Evolutionary conservation across 257 asterid genomes (phyloP).

Genomic region (Rehmannia glutinosa): DNA sequence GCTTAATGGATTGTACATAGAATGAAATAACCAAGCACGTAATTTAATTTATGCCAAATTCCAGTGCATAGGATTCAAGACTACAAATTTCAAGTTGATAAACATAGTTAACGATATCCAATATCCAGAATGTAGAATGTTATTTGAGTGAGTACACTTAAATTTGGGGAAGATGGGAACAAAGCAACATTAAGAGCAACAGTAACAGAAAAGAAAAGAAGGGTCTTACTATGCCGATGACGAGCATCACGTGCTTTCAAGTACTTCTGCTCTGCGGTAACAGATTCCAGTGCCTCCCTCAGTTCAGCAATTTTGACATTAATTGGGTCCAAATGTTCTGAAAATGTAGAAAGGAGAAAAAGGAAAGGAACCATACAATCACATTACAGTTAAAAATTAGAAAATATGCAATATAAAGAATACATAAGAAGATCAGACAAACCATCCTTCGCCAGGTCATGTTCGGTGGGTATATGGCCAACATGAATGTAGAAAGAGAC

Average conservation of each 20-base stretch:
- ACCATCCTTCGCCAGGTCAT: constrained; percentile 98
- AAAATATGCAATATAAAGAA: neutral
- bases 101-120: neutral
- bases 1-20: neutral
- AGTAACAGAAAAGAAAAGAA: neutral
- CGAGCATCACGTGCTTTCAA: constrained; percentile 93
- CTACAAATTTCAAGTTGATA: neutral
- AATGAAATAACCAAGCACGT: neutral
- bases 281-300: constrained; percentile 94
- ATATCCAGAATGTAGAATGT: neutral
- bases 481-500: constrained; percentile 93
- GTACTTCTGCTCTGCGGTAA: constrained; percentile 88
- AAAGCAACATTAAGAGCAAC: no score
- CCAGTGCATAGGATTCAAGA: neutral
- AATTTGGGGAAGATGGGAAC: neutral
- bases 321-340: constrained; percentile 90
- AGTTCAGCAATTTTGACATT: constrained; percentile 96
- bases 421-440: constrained; percentile 23
- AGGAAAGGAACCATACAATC: neutral
- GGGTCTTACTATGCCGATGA: constrained; percentile 83
- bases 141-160: neutral
- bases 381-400: neutral
- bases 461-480: constrained; percentile 92
- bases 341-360: neutral
- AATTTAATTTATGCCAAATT: neutral